Evolutionary conservation across 2,329 filamentous ascomycete genomes (phyloP).

Genomic region (Epichloe typhina): DNA sequence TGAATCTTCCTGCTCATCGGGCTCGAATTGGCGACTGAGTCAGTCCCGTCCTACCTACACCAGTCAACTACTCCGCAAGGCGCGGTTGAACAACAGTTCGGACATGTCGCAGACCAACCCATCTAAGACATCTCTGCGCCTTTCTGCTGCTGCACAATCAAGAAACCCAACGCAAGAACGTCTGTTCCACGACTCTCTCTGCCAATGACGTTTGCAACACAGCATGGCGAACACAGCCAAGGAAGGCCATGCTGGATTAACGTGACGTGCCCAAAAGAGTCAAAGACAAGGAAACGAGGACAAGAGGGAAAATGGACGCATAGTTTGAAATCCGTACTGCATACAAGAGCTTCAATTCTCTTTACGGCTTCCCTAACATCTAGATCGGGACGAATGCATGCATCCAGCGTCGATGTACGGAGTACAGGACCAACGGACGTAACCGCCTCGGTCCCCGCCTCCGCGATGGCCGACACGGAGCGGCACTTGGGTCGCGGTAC

Average conservation of each 20-base stretch:
- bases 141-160: not conserved
- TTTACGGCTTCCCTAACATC: not conserved
- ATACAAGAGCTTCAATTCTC: not conserved
- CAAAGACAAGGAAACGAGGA: not conserved
- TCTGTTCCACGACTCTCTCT: not conserved
- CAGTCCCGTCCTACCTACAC: not conserved
- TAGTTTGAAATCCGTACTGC: no score
- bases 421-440: not conserved
- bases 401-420: not conserved
- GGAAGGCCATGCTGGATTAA: not conserved
- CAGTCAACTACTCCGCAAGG: not conserved
- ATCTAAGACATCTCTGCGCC: conserved; percentile 1
- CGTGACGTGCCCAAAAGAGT: not conserved
- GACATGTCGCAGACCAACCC: not conserved
- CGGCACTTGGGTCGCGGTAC: not conserved
- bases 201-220: not conserved
- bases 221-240: not conserved
- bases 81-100: not conserved
- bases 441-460: not conserved
- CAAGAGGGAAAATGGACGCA: not conserved
- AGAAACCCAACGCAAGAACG: not conserved
- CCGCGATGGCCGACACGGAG: not conserved
- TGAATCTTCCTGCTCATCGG: not conserved
- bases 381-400: not conserved
- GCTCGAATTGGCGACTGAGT: not conserved